A percentile compares a stretch with the other conserved stretches of the same genome.
These are phyloP conservation scores for Emericellopsis cladophorae DNA, from an alignment of 2,329 filamentous ascomycete genomes.

Conservation along the genomic window DNA sequence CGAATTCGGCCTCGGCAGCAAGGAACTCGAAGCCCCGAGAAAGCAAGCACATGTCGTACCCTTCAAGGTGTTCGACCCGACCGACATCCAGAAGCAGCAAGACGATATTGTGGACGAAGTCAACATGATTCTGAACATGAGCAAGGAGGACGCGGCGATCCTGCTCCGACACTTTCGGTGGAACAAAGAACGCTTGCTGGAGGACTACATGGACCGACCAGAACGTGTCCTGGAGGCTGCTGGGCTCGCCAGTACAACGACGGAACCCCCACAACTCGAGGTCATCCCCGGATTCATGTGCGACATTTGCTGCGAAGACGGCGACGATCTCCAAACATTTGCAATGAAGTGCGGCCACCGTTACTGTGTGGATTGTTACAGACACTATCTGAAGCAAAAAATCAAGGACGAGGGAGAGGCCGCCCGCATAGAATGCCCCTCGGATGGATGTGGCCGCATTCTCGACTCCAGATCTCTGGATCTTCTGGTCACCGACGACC, in stretches of 20 bases:
- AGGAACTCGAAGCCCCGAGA: slow-evolving; percentile 58
- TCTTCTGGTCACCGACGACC: slow-evolving; percentile 50
- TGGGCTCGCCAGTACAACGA: slow-evolving; percentile 58
- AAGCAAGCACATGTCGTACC: slow-evolving; percentile 72
- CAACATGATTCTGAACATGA: slow-evolving; percentile 78
- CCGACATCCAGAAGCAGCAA: slow-evolving; percentile 76
- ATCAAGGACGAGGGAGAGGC: slow-evolving; percentile 93
- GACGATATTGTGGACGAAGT: slow-evolving; percentile 80
- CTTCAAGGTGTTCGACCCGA: slow-evolving; percentile 68
- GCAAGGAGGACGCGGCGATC: slow-evolving; percentile 82
- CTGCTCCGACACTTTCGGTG: slow-evolving; percentile 80
- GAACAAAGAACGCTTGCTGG: slow-evolving; percentile 93
- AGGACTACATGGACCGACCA: slow-evolving; percentile 88
- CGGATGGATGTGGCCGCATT: slow-evolving; percentile 75
- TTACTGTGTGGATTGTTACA: slow-evolving; percentile 87
- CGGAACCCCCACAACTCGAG: slow-evolving; percentile 53
- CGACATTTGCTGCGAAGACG: slow-evolving; percentile 94
- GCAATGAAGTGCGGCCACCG: slow-evolving; percentile 91
- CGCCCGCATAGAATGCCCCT: slow-evolving; percentile 85
- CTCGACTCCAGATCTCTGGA: slow-evolving; percentile 83
- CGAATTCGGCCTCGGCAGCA: slow-evolving; percentile 35
- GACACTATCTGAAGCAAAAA: slow-evolving; percentile 83
- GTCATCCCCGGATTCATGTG: slow-evolving; percentile 68
- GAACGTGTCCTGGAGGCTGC: slow-evolving; percentile 72
- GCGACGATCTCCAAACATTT: slow-evolving; percentile 63